Conservation (phyloP, 331 rosid species). For the Pyracantha coccinea region DNA sequence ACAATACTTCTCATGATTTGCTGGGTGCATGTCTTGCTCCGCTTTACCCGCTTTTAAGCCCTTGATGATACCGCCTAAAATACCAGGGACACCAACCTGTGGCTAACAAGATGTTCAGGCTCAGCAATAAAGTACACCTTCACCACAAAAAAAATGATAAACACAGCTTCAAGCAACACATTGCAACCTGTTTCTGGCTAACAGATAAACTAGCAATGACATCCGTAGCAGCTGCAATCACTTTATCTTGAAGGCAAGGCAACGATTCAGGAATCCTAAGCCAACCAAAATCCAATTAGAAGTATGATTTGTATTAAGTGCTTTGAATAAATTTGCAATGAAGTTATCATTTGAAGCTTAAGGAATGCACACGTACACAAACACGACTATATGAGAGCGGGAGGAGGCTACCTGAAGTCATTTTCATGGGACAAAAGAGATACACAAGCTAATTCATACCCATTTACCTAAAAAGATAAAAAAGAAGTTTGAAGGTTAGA, state of each 20-base stretch:
- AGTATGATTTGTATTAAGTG: background rate
- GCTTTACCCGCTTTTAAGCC: slow-evolving; percentile 32
- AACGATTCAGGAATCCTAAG: slow-evolving; percentile 60
- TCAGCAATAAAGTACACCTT: background rate
- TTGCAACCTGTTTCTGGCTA: slow-evolving; percentile 47
- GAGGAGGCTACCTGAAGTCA: slow-evolving; percentile 51
- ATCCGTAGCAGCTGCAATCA: slow-evolving; percentile 60
- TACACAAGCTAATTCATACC: slow-evolving; percentile 54
- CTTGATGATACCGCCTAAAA: slow-evolving; percentile 36
- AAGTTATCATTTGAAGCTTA: background rate
- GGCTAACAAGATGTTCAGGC: slow-evolving; percentile 27
- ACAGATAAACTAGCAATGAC: slow-evolving; percentile 33
- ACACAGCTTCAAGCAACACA: slow-evolving; percentile 18
- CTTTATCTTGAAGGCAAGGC: slow-evolving; percentile 71
- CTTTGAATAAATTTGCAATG: background rate
- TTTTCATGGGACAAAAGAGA: slow-evolving; percentile 54
- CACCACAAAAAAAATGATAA: slow-evolving; percentile 13
- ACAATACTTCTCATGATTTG: slow-evolving; percentile 15
- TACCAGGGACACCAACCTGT: slow-evolving; percentile 32
- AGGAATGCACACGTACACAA: background rate
- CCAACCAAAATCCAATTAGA: background rate
- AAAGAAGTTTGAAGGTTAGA: background rate
- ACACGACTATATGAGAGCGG: background rate
- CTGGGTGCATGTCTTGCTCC: slow-evolving; percentile 24
- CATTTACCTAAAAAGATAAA: slow-evolving; percentile 58